These are phyloP conservation scores for Fraxinus latifolia DNA, from an alignment of 305 asterid species.

Conservation along the genomic window DNA sequence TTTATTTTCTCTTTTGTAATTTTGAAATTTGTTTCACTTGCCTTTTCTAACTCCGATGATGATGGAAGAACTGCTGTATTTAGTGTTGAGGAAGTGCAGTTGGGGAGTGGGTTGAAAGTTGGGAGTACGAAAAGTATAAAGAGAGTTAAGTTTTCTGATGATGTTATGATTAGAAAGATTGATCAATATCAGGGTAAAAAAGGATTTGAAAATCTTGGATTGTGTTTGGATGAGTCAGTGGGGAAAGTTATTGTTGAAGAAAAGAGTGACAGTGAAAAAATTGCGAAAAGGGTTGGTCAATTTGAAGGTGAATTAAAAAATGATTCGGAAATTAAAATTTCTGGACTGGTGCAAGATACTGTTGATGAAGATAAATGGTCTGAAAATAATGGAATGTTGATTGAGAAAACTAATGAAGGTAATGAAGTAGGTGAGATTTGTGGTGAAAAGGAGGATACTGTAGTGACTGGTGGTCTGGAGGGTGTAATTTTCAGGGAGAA, in stretches of 20 bases:
- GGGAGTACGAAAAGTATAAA: conserved; percentile 33
- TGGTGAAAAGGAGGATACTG: conserved; percentile 18
- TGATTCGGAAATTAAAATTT: conserved; percentile 13
- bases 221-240: conserved; percentile 11
- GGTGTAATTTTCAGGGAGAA: conserved; percentile 22
- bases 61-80: conserved; percentile 20
- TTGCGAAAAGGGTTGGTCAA: conserved; percentile 24
- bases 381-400: conserved; percentile 23
- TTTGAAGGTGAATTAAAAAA: conserved; percentile 14
- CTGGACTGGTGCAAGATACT: conserved; percentile 13
- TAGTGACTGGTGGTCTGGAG: conserved; percentile 13
- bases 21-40: conserved; percentile 51
- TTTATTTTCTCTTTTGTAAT: conserved; percentile 38
- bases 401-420: conserved; percentile 21
- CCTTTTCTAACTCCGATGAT: conserved; percentile 25
- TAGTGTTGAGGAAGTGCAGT: conserved; percentile 24
- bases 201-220: conserved; percentile 29
- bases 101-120: conserved; percentile 36
- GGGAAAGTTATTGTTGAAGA: conserved; percentile 19
- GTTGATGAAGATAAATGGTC: conserved; percentile 21
- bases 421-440: conserved; percentile 9
- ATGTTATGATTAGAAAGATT: conserved; percentile 42
- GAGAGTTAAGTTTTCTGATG: conserved; percentile 53
- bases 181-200: conserved; percentile 27
- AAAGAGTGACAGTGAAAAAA: conserved; percentile 14